Conservation (phyloP, 306 rosid genomes). For the Rosa lucieae region DNA sequence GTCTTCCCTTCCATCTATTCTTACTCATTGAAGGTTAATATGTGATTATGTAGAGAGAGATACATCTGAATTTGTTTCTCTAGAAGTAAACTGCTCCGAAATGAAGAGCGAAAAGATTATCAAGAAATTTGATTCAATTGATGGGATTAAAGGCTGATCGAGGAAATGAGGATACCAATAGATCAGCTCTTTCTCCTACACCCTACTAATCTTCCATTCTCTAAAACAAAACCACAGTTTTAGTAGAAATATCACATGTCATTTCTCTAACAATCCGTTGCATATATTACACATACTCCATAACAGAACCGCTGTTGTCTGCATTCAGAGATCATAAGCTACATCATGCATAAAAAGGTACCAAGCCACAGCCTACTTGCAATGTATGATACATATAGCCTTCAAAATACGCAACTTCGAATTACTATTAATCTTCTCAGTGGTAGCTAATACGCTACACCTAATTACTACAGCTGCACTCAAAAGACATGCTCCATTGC, state of each 20-base stretch:
- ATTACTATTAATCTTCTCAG: background rate
- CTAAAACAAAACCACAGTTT: background rate
- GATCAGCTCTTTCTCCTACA: background rate
- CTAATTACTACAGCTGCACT: slow-evolving; percentile 2
- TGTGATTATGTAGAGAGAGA: background rate
- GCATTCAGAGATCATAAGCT: background rate
- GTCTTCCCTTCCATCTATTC: background rate
- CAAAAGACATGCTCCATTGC: background rate
- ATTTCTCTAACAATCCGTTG: background rate
- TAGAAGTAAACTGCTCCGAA: background rate
- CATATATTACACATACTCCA: background rate
- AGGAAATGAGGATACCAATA: background rate
- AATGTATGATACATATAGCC: background rate
- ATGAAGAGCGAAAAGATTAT: background rate
- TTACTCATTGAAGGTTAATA: background rate
- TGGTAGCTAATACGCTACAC: background rate
- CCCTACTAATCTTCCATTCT: background rate
- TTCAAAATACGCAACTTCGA: background rate
- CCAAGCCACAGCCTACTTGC: slow-evolving; percentile 3
- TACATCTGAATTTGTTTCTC: background rate
- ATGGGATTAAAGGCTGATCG: background rate
- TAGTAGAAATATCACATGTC: background rate
- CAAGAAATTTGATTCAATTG: background rate
- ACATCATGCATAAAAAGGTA: background rate
- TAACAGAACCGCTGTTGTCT: background rate